Evolutionary conservation across 768 basidiomycete species (phyloP).

Genomic region (Pleurotus djamor): DNA sequence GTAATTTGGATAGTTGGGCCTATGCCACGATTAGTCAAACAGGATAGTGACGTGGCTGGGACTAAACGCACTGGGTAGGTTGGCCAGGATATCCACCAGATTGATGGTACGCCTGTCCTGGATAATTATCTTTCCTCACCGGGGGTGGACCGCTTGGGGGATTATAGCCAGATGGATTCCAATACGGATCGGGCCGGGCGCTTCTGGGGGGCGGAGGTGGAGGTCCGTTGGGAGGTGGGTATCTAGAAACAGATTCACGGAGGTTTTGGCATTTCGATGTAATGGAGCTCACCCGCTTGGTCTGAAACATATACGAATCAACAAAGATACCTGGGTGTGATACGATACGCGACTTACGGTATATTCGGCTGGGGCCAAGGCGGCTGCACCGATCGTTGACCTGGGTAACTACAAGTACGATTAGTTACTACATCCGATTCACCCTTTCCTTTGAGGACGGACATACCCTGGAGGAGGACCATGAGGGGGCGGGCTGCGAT

Average conservation of each 20-base stretch:
- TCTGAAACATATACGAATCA: constrained; percentile 6
- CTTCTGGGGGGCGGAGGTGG: constrained; percentile 18
- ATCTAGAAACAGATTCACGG: constrained; percentile 9
- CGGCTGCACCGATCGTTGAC: constrained; percentile 15
- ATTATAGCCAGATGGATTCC: neutral
- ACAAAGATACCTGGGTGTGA: neutral
- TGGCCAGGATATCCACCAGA: constrained; percentile 24
- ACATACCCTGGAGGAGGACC: constrained; percentile 29
- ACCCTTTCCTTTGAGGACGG: neutral
- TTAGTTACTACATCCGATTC: neutral
- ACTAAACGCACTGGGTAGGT: constrained; percentile 12
- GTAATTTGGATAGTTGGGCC: neutral
- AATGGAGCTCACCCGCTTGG: neutral
- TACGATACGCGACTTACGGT: constrained; percentile 1
- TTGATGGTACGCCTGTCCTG: constrained; percentile 38
- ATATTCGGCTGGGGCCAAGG: constrained; percentile 19
- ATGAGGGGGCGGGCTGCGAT: constrained; percentile 27
- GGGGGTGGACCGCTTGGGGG: neutral
- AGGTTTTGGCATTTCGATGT: neutral
- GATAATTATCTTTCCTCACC: constrained; percentile 26
- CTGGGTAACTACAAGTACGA: constrained; percentile 12
- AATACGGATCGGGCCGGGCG: neutral
- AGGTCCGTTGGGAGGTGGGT: constrained; percentile 20
- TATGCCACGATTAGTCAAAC: neutral
- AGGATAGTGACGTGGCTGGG: neutral